Evolutionary conservation across 2,329 filamentous ascomycete species (phyloP).

Genomic region (Rhytidhysteron rufulum): DNA sequence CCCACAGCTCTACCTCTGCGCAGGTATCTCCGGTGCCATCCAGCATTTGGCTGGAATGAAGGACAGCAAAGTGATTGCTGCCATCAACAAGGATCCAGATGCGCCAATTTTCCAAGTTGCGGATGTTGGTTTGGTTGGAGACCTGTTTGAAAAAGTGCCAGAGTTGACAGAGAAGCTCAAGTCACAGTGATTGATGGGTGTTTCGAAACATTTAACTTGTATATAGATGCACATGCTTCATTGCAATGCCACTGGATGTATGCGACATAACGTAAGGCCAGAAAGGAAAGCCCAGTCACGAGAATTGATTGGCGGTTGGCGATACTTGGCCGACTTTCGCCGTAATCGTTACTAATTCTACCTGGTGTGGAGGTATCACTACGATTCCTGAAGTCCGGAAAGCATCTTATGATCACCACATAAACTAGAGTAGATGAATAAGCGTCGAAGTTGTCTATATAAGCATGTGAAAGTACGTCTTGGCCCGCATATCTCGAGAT

Average conservation of each 20-base stretch:
- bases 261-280: no score
- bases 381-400: no score
- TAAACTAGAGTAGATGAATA: no score
- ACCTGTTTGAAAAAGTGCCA: slow-evolving; percentile 92
- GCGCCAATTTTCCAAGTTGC: slow-evolving; percentile 98
- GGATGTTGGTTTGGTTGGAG: slow-evolving; percentile 90
- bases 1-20: slow-evolving; percentile 89
- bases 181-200: slow-evolving; percentile 23
- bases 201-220: not conserved
- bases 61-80: slow-evolving; percentile 98
- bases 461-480: no score
- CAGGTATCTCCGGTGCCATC: slow-evolving; percentile 94
- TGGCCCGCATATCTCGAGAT: no score
- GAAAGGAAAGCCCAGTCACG: no score
- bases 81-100: slow-evolving; percentile 96
- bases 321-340: no score
- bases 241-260: slow-evolving; percentile 6
- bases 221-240: slow-evolving; percentile 14
- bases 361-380: no score
- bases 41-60: slow-evolving; percentile 99
- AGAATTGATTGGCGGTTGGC: no score
- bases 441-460: no score
- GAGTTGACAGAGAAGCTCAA: slow-evolving; percentile 96
- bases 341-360: no score
- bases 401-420: no score